Evolutionary conservation across 371 early-diverging fungal species (phyloP).

Genomic region (Mortierella sp.): DNA sequence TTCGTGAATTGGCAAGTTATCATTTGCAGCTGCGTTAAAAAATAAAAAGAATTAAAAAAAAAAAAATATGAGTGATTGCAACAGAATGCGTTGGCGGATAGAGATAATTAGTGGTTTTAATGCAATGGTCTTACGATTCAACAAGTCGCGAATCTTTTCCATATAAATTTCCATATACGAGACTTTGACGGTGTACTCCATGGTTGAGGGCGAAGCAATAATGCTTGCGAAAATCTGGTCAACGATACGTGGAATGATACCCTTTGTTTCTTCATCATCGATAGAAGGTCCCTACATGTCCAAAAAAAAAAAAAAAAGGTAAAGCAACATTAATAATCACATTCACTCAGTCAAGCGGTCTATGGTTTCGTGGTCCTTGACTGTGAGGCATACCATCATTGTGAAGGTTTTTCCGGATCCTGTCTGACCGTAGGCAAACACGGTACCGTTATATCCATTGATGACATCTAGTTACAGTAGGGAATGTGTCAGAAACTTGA

Average conservation of each 20-base stretch:
- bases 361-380: constrained; percentile 75
- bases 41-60: constrained; percentile 3
- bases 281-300: constrained; percentile 93
- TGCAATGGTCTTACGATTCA: constrained; percentile 75
- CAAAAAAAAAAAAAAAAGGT: constrained; percentile 57
- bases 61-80: not conserved
- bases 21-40: constrained; percentile 72
- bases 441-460: constrained; percentile 95
- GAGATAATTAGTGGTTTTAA: not conserved
- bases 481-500: constrained; percentile 2
- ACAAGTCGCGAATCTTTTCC: constrained; percentile 97
- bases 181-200: constrained; percentile 94
- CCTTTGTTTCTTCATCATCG: constrained; percentile 89
- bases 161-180: constrained; percentile 99
- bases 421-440: constrained; percentile 99
- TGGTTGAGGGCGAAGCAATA: constrained; percentile 84
- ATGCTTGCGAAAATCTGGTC: constrained; percentile 92
- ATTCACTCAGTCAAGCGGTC: not conserved
- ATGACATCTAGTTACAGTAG: constrained; percentile 66
- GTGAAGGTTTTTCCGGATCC: constrained; percentile 99
- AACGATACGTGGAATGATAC: constrained; percentile 95
- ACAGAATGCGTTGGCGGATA: not conserved
- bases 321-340: constrained; percentile 66
- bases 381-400: constrained; percentile 86
- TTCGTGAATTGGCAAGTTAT: constrained; percentile 95